These are phyloP conservation scores for Hyphochytrium catenoides DNA, from an alignment of 352 stramenopile genomes.

Conservation along the genomic window DNA sequence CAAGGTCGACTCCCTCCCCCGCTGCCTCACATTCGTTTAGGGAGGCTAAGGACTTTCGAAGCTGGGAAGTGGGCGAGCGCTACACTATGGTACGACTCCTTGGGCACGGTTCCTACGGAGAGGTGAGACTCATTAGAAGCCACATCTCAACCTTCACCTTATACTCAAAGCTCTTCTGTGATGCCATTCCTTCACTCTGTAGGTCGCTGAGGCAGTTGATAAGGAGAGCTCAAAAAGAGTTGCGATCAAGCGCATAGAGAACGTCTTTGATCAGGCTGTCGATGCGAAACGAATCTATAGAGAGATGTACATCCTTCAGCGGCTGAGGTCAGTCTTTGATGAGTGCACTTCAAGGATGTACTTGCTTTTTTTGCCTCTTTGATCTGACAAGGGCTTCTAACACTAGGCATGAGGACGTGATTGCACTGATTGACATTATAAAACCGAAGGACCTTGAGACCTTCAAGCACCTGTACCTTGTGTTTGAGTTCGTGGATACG, in stretches of 20 bases:
- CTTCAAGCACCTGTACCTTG: conserved; percentile 71
- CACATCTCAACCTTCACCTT: no score
- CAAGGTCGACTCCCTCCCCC: no score
- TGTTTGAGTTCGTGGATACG: conserved; percentile 77
- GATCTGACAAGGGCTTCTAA: neutral
- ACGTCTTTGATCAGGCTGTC: conserved; percentile 61
- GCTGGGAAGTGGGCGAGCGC: conserved; percentile 45
- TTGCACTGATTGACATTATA: conserved; percentile 52
- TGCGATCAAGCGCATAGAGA: conserved; percentile 66
- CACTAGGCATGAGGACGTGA: conserved; percentile 39
- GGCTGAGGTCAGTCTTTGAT: conserved; percentile 33
- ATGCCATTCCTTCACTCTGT: conserved; percentile 31
- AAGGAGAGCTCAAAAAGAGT: conserved; percentile 46
- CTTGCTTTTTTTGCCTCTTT: neutral
- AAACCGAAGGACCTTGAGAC: conserved; percentile 46
- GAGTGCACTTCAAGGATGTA: neutral
- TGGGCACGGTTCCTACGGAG: conserved; percentile 56
- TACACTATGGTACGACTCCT: conserved; percentile 51
- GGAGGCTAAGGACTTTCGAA: conserved; percentile 12
- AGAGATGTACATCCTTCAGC: conserved; percentile 64
- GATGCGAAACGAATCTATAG: conserved; percentile 60
- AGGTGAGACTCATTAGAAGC: no score
- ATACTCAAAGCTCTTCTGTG: no score
- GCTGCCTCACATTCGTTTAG: no score
- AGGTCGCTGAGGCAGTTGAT: conserved; percentile 54